Percentiles rank a stretch among this genome's conserved stretches.
phyloP scores from a whole-genome alignment of 805 yeast species.

The Wickerhamomyces subpelliculosus region DNA sequence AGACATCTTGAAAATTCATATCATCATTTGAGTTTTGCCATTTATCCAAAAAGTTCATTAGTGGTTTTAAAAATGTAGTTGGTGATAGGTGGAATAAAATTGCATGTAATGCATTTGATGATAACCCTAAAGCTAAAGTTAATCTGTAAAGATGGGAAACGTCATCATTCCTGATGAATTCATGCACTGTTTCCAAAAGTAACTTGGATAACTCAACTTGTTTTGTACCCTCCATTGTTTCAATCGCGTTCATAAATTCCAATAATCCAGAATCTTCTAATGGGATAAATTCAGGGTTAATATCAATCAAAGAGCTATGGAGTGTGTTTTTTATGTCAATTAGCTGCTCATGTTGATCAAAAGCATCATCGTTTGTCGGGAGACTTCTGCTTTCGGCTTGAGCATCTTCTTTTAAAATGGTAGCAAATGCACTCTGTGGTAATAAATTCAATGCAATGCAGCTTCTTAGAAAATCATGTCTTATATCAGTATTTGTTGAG shows the following conservation, averaged over 20 bases:
- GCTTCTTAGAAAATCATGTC: constrained; percentile 44
- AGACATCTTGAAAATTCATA: constrained; percentile 55
- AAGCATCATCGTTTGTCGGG: constrained; percentile 26
- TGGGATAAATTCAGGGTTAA: constrained; percentile 41
- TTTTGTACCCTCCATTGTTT: constrained; percentile 37
- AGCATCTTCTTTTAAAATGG: constrained; percentile 32
- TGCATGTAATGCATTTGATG: constrained; percentile 33
- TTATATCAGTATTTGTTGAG: constrained; percentile 37
- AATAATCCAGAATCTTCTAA: constrained; percentile 48
- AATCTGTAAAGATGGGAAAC: constrained; percentile 40
- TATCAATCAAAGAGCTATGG: constrained; percentile 25
- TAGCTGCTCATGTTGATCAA: constrained; percentile 26
- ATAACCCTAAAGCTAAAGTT: constrained; percentile 42
- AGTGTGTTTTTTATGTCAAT: constrained; percentile 24
- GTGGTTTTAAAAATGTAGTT: constrained; percentile 30
- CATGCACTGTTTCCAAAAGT: constrained; percentile 24
- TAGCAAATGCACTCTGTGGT: constrained; percentile 25
- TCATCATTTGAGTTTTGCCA: constrained; percentile 36
- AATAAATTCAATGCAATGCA: constrained; percentile 35
- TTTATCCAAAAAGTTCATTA: constrained; percentile 46
- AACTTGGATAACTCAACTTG: constrained; percentile 38
- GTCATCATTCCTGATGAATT: constrained; percentile 35
- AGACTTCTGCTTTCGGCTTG: constrained; percentile 27
- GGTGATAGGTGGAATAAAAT: constrained; percentile 42
- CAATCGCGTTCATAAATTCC: constrained; percentile 41